A percentile compares a stretch with the other conserved stretches of the same genome.
phyloP scores from a whole-genome alignment of 164 flowering plant species.

The Piper longum region DNA sequence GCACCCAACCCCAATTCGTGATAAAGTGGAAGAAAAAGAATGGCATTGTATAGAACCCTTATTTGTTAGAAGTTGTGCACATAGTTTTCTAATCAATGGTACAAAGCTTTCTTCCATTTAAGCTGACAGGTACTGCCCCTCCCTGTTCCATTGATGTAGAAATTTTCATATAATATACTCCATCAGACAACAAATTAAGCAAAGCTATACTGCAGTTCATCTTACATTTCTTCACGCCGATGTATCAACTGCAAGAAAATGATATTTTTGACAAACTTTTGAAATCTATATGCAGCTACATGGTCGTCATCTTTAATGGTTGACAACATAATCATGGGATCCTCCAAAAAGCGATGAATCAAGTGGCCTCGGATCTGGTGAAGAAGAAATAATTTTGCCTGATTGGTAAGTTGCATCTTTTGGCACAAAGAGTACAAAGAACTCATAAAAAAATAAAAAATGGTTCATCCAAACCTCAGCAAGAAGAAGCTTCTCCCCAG shows the following conservation, averaged over 20 bases:
- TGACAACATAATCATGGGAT: conserved; percentile 56
- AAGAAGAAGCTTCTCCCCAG: conserved; percentile 67
- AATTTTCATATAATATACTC: no score
- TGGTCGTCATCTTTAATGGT: conserved; percentile 85
- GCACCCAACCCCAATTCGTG: no score
- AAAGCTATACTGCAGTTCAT: neutral
- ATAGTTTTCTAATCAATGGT: no score
- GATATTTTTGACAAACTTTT: conserved; percentile 39
- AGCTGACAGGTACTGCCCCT: no score
- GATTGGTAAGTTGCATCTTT: neutral
- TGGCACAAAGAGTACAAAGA: neutral
- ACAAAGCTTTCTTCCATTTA: no score
- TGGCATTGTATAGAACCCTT: no score
- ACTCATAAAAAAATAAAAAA: neutral
- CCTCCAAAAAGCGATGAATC: conserved; percentile 71
- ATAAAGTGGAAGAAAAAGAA: no score
- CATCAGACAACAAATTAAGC: neutral
- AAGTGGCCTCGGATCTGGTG: conserved; percentile 55
- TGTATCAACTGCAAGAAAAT: conserved; percentile 62
- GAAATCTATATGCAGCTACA: conserved; percentile 73
- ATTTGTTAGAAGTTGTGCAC: no score
- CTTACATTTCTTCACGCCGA: conserved; percentile 72
- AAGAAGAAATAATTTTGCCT: neutral
- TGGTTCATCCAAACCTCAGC: conserved; percentile 48
- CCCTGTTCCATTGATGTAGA: no score